Evolutionary conservation across 202 grass and related monocot species (phyloP), one percentile per base, ranked within the genome.

Genomic region (Dendrocalamus latiflorus): DNA sequence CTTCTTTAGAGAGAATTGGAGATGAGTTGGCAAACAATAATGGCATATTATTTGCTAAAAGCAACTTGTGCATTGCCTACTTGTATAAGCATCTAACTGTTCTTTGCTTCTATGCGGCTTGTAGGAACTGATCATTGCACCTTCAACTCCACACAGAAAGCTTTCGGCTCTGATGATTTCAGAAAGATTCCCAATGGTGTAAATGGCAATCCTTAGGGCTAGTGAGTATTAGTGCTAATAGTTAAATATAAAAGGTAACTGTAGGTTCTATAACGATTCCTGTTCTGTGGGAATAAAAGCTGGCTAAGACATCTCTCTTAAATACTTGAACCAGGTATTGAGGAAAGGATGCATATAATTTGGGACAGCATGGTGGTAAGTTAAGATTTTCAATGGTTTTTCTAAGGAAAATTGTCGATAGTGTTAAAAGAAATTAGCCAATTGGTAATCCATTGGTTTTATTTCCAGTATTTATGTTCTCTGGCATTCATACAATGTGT

Each of bases 301-400:
- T 48, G 16, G 49, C 58, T 81, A 72, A 72, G 45, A 33, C 74
- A 43, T 74, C 6, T 45, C 66, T 47, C 65, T 83, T 71, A 25
- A 77, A 17, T 76, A 79, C 6, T 74, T 73, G 30, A 82, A 50
- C 60, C 59, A 98, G 93, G 95, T 66, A 85, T 95, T 72, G 93
- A 95, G 67, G 93, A 98, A 91, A 86, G 95, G 70, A 98, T 98
- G 95, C 93, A 95, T 86, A 89, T 95, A 74, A 43, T 95, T 85
- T 98, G 95, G 95, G 91, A 98, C 39, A 93, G 45, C 38, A 93
- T 98, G 95, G 95, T 98, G 95, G 95, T 98, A 95, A 86, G 92
- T 74, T 78, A 26, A 78, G 80, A 78, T 80, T 68, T 22, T 54
- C 5, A 67, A 21, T 80, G 77, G 60, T 56, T 2, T 34, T 49